Conservation (phyloP, 169 alveolate species). For the Eimeria acervulina region DNA sequence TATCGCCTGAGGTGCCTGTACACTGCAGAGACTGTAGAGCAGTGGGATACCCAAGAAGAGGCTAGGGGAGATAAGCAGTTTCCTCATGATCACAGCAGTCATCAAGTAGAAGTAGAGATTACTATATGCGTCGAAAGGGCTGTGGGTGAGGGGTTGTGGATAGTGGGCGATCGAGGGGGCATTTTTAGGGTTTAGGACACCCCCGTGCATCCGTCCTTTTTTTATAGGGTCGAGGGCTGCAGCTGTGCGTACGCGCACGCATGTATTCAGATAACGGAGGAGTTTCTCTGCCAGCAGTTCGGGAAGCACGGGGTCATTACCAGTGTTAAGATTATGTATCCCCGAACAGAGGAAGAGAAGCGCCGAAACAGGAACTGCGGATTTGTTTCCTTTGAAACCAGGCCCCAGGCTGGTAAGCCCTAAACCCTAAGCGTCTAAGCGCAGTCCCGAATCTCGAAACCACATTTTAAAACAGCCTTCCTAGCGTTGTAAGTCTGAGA, state of each 20-base stretch:
- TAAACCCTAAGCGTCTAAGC: not conserved
- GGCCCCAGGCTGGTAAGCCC: conserved; percentile 83
- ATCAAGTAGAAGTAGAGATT: not conserved
- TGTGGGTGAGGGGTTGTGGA: not conserved
- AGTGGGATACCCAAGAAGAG: not conserved
- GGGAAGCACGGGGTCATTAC: conserved; percentile 92
- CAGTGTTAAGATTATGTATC: conserved; percentile 92
- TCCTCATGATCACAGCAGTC: not conserved
- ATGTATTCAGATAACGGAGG: conserved; percentile 90
- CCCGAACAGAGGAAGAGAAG: conserved; percentile 92
- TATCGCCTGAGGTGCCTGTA: conserved; percentile 88
- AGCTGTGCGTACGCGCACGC: not conserved
- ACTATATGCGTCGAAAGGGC: not conserved
- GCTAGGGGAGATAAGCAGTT: not conserved
- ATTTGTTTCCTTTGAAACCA: conserved; percentile 90
- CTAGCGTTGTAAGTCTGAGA: not conserved
- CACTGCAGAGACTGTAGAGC: not conserved
- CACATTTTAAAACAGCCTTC: not conserved
- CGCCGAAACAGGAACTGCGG: conserved; percentile 90
- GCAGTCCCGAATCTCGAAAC: not conserved
- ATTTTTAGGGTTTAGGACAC: not conserved
- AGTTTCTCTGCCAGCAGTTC: conserved; percentile 89
- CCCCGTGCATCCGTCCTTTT: not conserved
- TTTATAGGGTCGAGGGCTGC: not conserved
- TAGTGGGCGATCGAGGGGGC: not conserved